Evolutionary conservation across 1,284 basidiomycete species (phyloP).

Genomic region (Microbotryomycetes sp.): DNA sequence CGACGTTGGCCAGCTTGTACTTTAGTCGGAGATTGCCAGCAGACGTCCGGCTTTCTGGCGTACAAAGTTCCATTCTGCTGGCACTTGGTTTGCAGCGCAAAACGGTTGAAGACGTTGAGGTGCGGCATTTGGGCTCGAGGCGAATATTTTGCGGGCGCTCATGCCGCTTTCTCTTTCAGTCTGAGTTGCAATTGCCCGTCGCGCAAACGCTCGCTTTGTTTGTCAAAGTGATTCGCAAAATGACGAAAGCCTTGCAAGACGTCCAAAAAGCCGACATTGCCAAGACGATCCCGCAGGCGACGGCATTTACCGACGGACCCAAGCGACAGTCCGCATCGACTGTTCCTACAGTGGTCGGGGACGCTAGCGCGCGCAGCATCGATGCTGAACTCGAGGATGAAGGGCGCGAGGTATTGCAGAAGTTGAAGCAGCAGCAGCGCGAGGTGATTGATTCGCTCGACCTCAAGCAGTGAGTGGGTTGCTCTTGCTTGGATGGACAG

Average conservation of each 20-base stretch:
- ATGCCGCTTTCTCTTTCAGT: constrained; percentile 42
- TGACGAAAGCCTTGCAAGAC: constrained; percentile 68
- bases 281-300: constrained; percentile 30
- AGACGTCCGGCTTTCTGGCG: constrained; percentile 62
- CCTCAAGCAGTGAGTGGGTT: constrained; percentile 63
- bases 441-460: constrained; percentile 80
- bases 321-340: too few relatives aligned
- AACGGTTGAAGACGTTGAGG: constrained; percentile 80
- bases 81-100: constrained; percentile 89
- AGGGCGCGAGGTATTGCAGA: constrained; percentile 47
- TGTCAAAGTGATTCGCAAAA: constrained; percentile 80
- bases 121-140: constrained; percentile 40
- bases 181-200: constrained; percentile 72
- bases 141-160: neutral
- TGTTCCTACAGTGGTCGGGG: neutral
- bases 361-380: constrained; percentile 41
- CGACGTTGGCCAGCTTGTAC: constrained; percentile 68
- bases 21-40: constrained; percentile 67
- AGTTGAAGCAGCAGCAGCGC: constrained; percentile 50
- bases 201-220: constrained; percentile 86
- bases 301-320: neutral
- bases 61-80: constrained; percentile 74
- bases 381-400: constrained; percentile 59
- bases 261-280: constrained; percentile 71
- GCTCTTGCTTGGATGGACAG: constrained; percentile 3